Conservation (phyloP, 169 alveolate species). For the Cryptosporidium ubiquitum region DNA sequence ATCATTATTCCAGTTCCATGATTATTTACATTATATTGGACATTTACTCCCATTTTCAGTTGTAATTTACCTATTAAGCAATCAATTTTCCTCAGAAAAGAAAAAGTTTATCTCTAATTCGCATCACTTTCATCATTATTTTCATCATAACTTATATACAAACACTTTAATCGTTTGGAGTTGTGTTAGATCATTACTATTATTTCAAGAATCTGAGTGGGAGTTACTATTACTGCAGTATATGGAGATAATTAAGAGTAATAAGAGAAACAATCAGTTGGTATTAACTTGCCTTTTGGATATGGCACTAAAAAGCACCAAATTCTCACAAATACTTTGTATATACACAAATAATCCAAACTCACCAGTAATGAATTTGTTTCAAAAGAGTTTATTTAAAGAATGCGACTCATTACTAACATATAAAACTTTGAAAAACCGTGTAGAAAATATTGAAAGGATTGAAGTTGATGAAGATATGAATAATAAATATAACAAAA, state of each 20-base stretch:
- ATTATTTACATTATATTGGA: conserved; percentile 61
- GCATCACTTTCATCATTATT: conserved; percentile 60
- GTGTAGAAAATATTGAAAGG: not conserved
- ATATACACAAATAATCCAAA: conserved; percentile 43
- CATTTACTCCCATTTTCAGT: conserved; percentile 32
- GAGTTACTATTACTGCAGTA: conserved; percentile 54
- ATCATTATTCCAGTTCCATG: conserved; percentile 15
- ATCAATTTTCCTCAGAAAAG: conserved; percentile 69
- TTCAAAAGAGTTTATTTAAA: conserved; percentile 34
- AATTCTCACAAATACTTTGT: conserved; percentile 45
- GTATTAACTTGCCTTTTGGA: conserved; percentile 27
- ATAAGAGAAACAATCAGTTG: conserved; percentile 24
- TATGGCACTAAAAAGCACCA: conserved; percentile 66
- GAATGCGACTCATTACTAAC: conserved; percentile 28
- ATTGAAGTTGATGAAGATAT: not conserved
- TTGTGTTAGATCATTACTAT: conserved; percentile 47
- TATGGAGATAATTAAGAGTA: conserved; percentile 58
- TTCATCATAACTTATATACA: conserved; percentile 39
- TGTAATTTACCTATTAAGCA: conserved; percentile 54
- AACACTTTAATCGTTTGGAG: conserved; percentile 59
- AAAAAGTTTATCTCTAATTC: conserved; percentile 54
- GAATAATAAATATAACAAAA: not conserved
- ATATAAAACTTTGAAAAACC: not conserved
- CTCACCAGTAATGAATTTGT: conserved; percentile 16
- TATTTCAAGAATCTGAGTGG: conserved; percentile 21